These are phyloP conservation scores for Vinca minor DNA, from an alignment of 257 asterid genomes.

Conservation along the genomic window DNA sequence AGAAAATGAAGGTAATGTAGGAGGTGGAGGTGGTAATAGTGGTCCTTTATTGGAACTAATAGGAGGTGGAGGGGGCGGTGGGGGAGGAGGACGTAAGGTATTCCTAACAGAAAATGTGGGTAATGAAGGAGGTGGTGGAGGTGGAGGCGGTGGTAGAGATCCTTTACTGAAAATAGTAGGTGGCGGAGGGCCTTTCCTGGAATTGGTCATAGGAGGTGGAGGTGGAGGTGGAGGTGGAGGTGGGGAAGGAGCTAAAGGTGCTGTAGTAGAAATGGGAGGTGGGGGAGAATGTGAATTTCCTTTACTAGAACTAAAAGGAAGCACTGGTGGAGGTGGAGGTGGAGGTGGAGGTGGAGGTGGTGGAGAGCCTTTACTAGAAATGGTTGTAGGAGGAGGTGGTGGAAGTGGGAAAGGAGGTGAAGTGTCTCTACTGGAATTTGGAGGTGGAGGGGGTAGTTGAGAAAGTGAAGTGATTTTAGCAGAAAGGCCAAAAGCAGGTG, in stretches of 20 bases:
- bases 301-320: constrained; percentile 7
- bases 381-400: constrained; percentile 2
- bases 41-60: constrained; percentile 10
- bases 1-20: not conserved
- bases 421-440: constrained; percentile 19
- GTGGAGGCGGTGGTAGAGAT: no score
- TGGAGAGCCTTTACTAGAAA: constrained; percentile 14
- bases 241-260: not conserved
- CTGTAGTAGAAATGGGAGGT: constrained; percentile 7
- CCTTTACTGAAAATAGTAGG: no score
- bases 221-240: constrained; percentile 22
- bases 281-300: not conserved
- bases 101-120: constrained; percentile 1
- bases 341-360: no score
- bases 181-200: constrained; percentile 9
- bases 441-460: constrained; percentile 15
- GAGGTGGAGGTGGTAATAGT: constrained; percentile 3
- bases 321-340: constrained; percentile 20
- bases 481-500: constrained; percentile 13
- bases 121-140: constrained; percentile 8
- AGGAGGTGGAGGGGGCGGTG: no score
- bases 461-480: constrained; percentile 12
- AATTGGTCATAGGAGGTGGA: constrained; percentile 17
- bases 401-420: not conserved
- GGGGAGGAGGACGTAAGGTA: constrained; percentile 17